Base-by-base conservation (phyloP, 805 yeast species). In the Zygotorulaspora danielsina region DNA sequence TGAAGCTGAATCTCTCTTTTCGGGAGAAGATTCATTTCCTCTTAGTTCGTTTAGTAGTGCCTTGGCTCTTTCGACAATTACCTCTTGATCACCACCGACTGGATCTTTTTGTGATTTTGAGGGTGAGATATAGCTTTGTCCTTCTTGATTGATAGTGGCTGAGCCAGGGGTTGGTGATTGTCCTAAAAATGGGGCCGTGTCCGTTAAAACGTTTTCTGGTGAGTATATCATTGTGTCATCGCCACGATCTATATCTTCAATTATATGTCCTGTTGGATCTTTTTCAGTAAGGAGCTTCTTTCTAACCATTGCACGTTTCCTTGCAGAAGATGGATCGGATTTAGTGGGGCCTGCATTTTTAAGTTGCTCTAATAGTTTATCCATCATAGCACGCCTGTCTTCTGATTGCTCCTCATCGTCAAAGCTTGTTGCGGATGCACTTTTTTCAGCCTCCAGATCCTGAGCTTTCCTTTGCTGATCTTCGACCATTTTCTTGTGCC, bases 341-440 rank as follows among this genome's bases (percentile, higher is more conserved):
- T 79, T 78, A 4, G 79, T 65, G 8, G 93, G 84, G 1, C 90
- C 95, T 0, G 93, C 85, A 12, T 89, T 88, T 55, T 88, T 82
- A 54, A 93, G 73, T 55, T 84, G 86, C 59, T 88, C 95, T 42
- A 93, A 71, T 34, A 93, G 69, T 24, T 82, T 76, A 59, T 93
- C 98, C 84, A 93, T 87, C 29, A 87, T 79, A 9, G 69, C 75
- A 34, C 64, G 54, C 27, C 62, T 53, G 31, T 60, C 66, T 10
- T 46, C 55, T 9, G 41, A 38, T 17, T 45, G 45, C 8, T 42
- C 57, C 20, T 39, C 48, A 11, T 29, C 48, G 4, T 29, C 45
- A 2, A 31, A 45, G 8, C 36, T 46, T 11, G 25, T 24, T 8
- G 18, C 20, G n/a, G 31, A 20, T 18, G 29, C 38, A 12, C 36